Evolutionary conservation across 495 filamentous ascomycete genomes (phyloP), one percentile per base, ranked within the genome.

Genomic region (Umbilicaria muhlenbergii): DNA sequence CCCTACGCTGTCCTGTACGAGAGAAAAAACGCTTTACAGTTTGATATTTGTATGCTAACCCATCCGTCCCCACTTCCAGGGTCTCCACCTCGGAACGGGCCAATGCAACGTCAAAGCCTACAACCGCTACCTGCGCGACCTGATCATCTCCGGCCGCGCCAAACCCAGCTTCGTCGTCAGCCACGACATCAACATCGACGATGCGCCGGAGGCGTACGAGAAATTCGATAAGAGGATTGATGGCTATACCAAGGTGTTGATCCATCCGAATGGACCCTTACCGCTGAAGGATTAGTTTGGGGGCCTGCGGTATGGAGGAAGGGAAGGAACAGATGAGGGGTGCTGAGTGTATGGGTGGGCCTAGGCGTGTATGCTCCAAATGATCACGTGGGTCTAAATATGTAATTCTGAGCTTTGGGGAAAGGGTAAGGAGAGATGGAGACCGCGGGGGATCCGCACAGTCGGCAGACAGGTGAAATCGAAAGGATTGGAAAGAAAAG

Each of bases 101-200:
- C 72, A 77, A 51, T 75, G 71, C 56, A 77, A 78, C 47, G 71
- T 78, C 16, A 77, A 75, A 46, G 58, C 65, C 2, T 77, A 75
- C 47, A 76, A 77, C 49, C 59, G 72, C 14, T 69, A 73, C 47
- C 54, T 77, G 28, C 61, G 71, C 5, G 72, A 76, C 46, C 53
- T 77, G 55, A 77, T 77, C 50, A 69, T 78, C 45, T 60, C 69
- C 3, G 68, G 73, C 34, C 62, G 63, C 34, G 72, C 73, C 1
- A 75, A 71, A 49, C 74, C 74, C 3, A 67, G 61, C 42, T 75
- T 75, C 46, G 69, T 76, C 8, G 71, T 77, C 16, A 70, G 65
- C 2, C 73, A 77, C 42, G 70, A 74, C 47, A 69, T 75, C 38
- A 51, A 50, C 11, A 61, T 77, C 10, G 71, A 74, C 14, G 69